These are phyloP conservation scores for Aspergillus quadrilineatus DNA, from an alignment of 2,329 filamentous ascomycete species.

Conservation along the genomic window DNA sequence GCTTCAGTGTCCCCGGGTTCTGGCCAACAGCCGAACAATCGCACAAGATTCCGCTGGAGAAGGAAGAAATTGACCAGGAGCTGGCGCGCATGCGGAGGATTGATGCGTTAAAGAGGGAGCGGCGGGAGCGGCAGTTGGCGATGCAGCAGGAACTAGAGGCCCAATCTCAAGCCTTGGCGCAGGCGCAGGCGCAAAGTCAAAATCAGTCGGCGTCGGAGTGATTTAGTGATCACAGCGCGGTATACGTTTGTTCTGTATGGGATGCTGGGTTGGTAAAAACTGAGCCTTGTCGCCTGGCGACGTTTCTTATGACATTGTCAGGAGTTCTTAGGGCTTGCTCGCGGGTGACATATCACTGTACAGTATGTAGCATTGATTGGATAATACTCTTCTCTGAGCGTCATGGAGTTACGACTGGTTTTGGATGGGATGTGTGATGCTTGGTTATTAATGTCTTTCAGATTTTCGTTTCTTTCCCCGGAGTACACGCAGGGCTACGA, in stretches of 20 bases:
- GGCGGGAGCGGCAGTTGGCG: constrained; percentile 45
- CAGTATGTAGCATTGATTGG: constrained; percentile 23
- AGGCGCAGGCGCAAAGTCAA: constrained; percentile 4
- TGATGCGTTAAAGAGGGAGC: constrained; percentile 51
- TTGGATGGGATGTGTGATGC: not conserved
- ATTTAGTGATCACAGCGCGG: not conserved
- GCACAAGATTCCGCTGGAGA: constrained; percentile 54
- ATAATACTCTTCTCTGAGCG: constrained; percentile 37
- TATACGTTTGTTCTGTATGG: too few relatives aligned
- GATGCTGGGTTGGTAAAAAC: not conserved
- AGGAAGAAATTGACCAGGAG: constrained; percentile 70
- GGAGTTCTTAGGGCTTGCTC: not conserved
- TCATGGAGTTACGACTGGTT: constrained; percentile 28
- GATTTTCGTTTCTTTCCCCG: not conserved
- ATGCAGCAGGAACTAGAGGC: constrained; percentile 35
- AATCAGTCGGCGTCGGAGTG: not conserved
- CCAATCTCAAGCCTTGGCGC: constrained; percentile 13
- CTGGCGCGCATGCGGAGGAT: constrained; percentile 63
- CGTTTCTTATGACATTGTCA: constrained; percentile 2
- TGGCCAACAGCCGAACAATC: constrained; percentile 72
- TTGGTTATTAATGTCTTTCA: not conserved
- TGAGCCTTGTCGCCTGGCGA: not conserved
- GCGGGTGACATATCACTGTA: constrained; percentile 21
- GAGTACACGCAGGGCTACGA: not conserved
- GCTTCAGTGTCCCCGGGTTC: constrained; percentile 86